Evolutionary conservation across 2,329 filamentous ascomycete genomes (phyloP), one percentile per base, ranked within the genome.

Genomic region (Fusarium sp.): DNA sequence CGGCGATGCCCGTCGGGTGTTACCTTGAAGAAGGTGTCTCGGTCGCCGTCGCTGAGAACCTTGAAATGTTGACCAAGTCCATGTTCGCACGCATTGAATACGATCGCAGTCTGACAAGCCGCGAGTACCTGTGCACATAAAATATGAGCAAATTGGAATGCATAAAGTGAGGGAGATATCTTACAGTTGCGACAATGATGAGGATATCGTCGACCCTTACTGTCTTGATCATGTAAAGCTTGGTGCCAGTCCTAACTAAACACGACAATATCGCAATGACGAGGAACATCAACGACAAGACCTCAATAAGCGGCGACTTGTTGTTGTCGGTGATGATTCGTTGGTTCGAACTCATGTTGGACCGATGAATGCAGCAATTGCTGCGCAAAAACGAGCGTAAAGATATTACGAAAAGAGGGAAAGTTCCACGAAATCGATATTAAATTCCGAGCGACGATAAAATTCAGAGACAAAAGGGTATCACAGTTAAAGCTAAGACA

Each of bases 281-380:
- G 8, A 79, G 60, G 26, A 80, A 79, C 76, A 80, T 78, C 35
- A 79, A 68, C 6, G 75, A 69, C 59, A 80, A 61, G 41, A 80
- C 77, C 54, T 79, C 72, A 20, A 80, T 72, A 14, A 80, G 75
- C 12, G 78, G 78, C 20, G 77, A 74, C 70, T 79, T 80, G 76
- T 80, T 76, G 26, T 47, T 67, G 61, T 76, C 78, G 2, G 75
- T 79, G 33, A 80, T 77, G 45, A 78, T 45, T 36, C 68, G 62
- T 14, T 78, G 77, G 79, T 22, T 44, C 20, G 72, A 67, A 56
- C 36, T 70, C 76, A 78, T 78, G 7, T 24, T 61, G 68, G 28
- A 16, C 28, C n/a, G 42, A 28, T 38, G 33, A 42, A 38, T 54
- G 48, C 57, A 65, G 58, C 30, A 48, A 26, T 65, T 33, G 67